A percentile compares a stretch with the other conserved stretches of the same genome.
These are phyloP conservation scores for Datisca glomerata DNA, from an alignment of 306 rosid genomes.

Conservation along the genomic window DNA sequence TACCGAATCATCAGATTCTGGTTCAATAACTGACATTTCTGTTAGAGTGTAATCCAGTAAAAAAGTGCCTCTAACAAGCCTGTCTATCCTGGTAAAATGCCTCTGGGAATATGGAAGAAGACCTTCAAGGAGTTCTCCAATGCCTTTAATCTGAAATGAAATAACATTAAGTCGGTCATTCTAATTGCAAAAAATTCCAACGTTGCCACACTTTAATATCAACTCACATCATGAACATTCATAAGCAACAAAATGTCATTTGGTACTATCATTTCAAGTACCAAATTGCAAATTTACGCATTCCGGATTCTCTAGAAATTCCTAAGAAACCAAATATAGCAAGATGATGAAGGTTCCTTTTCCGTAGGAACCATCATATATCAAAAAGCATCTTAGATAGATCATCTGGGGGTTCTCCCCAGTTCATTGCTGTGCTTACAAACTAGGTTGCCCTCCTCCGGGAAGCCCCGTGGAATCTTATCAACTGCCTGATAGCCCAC, in stretches of 20 bases:
- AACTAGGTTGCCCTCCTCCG: too few species aligned
- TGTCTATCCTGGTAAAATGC: conserved; percentile 75
- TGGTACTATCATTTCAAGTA: background rate
- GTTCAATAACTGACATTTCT: conserved; percentile 86
- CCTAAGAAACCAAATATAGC: too few species aligned
- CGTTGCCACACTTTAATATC: background rate
- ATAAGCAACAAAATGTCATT: too few species aligned
- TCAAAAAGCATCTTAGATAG: too few species aligned
- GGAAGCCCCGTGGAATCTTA: background rate
- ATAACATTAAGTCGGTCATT: conserved; percentile 2
- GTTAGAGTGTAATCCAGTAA: conserved; percentile 60
- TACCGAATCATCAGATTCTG: conserved; percentile 33
- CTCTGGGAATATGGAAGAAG: conserved; percentile 76
- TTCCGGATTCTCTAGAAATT: too few species aligned
- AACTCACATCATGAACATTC: conserved; percentile 1
- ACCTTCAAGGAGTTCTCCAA: conserved; percentile 67
- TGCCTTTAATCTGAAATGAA: conserved; percentile 67
- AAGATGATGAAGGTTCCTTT: too few species aligned
- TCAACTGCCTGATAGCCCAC: background rate
- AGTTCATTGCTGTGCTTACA: too few species aligned
- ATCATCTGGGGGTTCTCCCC: too few species aligned
- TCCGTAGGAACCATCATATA: too few species aligned
- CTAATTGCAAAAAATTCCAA: background rate
- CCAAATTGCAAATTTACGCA: background rate
- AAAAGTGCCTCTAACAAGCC: conserved; percentile 75